Base-by-base conservation (phyloP, 495 filamentous ascomycete genomes). In the Aspergillus coremiiformis region DNA sequence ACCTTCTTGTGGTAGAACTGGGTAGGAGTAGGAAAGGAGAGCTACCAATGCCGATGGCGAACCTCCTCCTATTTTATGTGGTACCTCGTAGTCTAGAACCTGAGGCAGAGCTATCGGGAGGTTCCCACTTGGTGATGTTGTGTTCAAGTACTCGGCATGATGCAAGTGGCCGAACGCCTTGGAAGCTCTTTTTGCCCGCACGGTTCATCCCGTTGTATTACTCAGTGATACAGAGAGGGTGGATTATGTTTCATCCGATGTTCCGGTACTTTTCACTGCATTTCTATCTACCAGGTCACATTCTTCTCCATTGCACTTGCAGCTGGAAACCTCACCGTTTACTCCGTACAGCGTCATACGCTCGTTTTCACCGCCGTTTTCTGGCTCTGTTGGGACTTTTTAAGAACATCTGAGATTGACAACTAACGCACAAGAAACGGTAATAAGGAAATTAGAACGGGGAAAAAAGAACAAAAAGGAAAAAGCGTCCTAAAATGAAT, bases 401-500 rank as follows among this genome's bases (percentile, higher is more conserved):
- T 23, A 47, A 43, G 19, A 54, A 55, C 46, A 56, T 50, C 57
- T 58, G 49, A 57, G 39, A 59, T 62, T 62, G 56, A 47, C 50
- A 58, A 59, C 54, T 62, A 59, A 57, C 53, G 10, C 37, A 60
- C 45, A 46, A 56, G 51, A 62, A 55, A 55, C 50, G 46, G 48
- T 47, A 49, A 27, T 41, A 26, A 47, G 47, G 22, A n/a, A n/a
- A n/a, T n/a, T n/a, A n/a, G n/a, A n/a, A n/a, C n/a, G n/a, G n/a
- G n/a, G n/a, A 51, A 47, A 52, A 33, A 52, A 49, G 35, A 24
- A 39, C 39, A 51, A 42, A 53, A 47, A 43, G 53, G 54, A 43
- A 55, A 64, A 60, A 57, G 53, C 51, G 53, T 59, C 57, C 55
- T 56, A 54, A 63, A 63, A 64, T n/a, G 32, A 58, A 64, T 60